A percentile compares a stretch with the other conserved stretches of the same genome.
These are phyloP conservation scores for Phytophthora podocarpi DNA, from an alignment of 352 stramenopile genomes.

Conservation along the genomic window DNA sequence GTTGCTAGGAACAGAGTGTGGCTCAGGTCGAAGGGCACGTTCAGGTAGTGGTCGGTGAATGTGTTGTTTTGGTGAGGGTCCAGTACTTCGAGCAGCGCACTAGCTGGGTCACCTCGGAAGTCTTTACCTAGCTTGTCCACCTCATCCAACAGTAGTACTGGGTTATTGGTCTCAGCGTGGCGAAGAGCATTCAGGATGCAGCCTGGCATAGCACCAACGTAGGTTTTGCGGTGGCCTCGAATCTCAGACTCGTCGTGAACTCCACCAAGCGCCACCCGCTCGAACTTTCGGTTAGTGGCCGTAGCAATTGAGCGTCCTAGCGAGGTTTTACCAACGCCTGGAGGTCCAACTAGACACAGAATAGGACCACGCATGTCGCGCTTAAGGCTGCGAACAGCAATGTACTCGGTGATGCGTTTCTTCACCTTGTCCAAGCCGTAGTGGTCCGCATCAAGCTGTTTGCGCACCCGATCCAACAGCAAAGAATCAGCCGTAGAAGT, in stretches of 20 bases:
- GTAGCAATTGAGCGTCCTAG: slow-evolving; percentile 80
- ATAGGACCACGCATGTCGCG: slow-evolving; percentile 87
- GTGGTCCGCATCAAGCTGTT: slow-evolving; percentile 77
- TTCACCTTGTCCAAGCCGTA: slow-evolving; percentile 87
- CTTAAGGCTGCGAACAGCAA: slow-evolving; percentile 83
- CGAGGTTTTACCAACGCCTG: slow-evolving; percentile 86
- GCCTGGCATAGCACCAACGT: slow-evolving; percentile 87
- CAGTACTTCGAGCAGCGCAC: slow-evolving; percentile 84
- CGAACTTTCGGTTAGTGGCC: slow-evolving; percentile 77
- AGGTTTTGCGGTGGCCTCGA: slow-evolving; percentile 85
- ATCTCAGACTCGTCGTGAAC: slow-evolving; percentile 88
- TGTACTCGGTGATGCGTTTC: slow-evolving; percentile 88
- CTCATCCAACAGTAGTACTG: slow-evolving; percentile 88
- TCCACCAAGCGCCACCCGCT: slow-evolving; percentile 76
- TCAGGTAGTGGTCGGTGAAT: slow-evolving; percentile 88
- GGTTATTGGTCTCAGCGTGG: slow-evolving; percentile 77
- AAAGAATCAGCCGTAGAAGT: slow-evolving; percentile 59
- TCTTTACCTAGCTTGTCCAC: slow-evolving; percentile 85
- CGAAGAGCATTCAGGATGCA: slow-evolving; percentile 83
- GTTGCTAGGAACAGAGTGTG: slow-evolving; percentile 87
- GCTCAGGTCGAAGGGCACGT: slow-evolving; percentile 89
- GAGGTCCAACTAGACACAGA: slow-evolving; percentile 86
- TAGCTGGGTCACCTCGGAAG: slow-evolving; percentile 67
- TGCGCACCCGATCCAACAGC: slow-evolving; percentile 56
- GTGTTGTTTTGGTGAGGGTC: slow-evolving; percentile 88